Percentiles rank a stretch among this genome's conserved stretches.
phyloP scores from a whole-genome alignment of 345 rosid genomes.

The Euphorbia tirucalli region DNA sequence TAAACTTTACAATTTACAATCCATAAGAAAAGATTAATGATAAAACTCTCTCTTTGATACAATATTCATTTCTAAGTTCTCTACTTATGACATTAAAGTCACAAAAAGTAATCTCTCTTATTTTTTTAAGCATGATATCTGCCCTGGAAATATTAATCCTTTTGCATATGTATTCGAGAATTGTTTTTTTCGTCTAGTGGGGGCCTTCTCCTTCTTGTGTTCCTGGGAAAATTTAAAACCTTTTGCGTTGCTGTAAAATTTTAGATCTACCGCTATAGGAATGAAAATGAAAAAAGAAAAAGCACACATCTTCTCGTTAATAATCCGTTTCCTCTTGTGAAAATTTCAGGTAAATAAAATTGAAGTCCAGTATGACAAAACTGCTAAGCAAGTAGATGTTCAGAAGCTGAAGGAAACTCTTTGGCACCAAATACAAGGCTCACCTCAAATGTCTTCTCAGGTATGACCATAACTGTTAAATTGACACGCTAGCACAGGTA shows the following conservation, averaged over 20 bases:
- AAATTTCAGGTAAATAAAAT: slow-evolving; percentile 64
- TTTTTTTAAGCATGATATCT: background rate
- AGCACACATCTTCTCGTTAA: background rate
- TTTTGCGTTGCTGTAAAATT: background rate
- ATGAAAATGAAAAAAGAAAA: background rate
- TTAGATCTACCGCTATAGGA: background rate
- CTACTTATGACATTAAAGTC: background rate
- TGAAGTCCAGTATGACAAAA: slow-evolving; percentile 80
- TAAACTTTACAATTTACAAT: background rate
- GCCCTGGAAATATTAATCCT: background rate
- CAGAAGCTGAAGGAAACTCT: slow-evolving; percentile 79
- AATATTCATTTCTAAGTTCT: background rate
- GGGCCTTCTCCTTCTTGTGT: background rate
- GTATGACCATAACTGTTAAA: slow-evolving; percentile 25
- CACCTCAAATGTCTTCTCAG: slow-evolving; percentile 47
- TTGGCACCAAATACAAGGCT: slow-evolving; percentile 64
- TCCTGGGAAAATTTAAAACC: background rate
- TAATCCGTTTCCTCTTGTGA: background rate
- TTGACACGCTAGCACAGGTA: too few relatives aligned
- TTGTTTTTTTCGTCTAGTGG: background rate
- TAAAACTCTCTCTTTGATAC: background rate
- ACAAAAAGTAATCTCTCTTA: background rate
- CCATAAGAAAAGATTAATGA: background rate
- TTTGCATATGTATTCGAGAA: background rate
- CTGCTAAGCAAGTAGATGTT: slow-evolving; percentile 92